Evolutionary conservation across 306 rosid genomes (phyloP), one percentile per base, ranked within the genome.

Genomic region (Rubus parviflorus): DNA sequence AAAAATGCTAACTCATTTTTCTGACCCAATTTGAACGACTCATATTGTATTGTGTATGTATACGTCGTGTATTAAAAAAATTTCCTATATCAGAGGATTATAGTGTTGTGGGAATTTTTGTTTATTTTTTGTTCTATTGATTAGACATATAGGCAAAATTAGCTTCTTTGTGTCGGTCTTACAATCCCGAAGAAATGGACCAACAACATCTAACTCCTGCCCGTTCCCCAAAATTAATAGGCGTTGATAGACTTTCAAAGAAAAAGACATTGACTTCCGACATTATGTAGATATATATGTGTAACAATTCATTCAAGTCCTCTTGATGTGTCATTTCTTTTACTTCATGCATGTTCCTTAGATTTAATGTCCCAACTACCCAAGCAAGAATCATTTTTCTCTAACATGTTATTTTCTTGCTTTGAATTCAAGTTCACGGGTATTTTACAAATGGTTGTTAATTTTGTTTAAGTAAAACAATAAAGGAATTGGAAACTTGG

Each of bases 401-500:
- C 65, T 30, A 25, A 45, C 7, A 0, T 5, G 11, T 40, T 6
- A 30, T 30, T 30, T 15, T 25, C 56, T 57, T 74, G 43, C 77
- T 58, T 74, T 74, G 64, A 58, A 74, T 58, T 74, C 23, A 74
- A 43, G 77, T 57, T 58, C 68, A 17, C 68, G 53, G 4, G 43
- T 20, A 43, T 58, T 6, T 15, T 8, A 5, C 16, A 53, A 53
- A 12, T 41, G 67, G 15, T 19, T 53, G 9, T n/a, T 38, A 16
- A 58, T 42, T 15, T 22, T 3, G 45, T 56, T 7, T 13, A 54
- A 72, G 66, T 51, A 56, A 41, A 57, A 57, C 23, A 4, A 8
- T 14, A 57, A n/a, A 12, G 16, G 35, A 42, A 30, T 23, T 7
- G 25, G 58, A 35, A 8, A 62, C 42, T 62, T 62, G 68, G 68